Percentiles rank a stretch among this genome's conserved stretches.
phyloP scores from a whole-genome alignment of 176 grass and related monocot genomes.

The Lolium perenne region DNA sequence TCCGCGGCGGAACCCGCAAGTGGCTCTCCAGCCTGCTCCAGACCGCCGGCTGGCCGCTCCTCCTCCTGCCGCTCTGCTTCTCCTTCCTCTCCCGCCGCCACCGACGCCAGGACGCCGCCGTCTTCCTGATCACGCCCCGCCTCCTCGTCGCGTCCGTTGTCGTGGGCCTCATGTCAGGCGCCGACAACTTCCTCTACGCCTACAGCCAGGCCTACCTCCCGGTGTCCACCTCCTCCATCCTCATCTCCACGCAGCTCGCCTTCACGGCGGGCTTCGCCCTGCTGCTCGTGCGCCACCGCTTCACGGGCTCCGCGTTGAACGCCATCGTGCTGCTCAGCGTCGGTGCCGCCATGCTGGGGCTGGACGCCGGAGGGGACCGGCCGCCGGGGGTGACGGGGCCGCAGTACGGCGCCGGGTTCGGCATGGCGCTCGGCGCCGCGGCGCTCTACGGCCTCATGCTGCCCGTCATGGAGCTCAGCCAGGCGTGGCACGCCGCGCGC shows the following conservation, averaged over 20 bases:
- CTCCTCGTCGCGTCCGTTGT: conserved; percentile 51
- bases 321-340: conserved; percentile 76
- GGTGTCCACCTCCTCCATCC: conserved; percentile 80
- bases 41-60: conserved; percentile 70
- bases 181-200: conserved; percentile 77
- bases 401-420: conserved; percentile 73
- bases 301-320: conserved; percentile 73
- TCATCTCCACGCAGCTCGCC: conserved; percentile 80
- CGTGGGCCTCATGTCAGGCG: conserved; percentile 65
- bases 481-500: conserved; percentile 58
- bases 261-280: conserved; percentile 79
- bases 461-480: conserved; percentile 71
- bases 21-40: conserved; percentile 79
- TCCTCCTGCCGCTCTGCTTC: conserved; percentile 58
- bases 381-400: conserved; percentile 53
- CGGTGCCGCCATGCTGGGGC: conserved; percentile 67
- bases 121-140: conserved; percentile 57
- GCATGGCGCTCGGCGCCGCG: conserved; percentile 70
- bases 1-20: conserved; percentile 65
- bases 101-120: not conserved
- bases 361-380: conserved; percentile 57
- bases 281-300: conserved; percentile 72
- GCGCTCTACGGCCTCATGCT: conserved; percentile 66
- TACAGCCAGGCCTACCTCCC: conserved; percentile 77
- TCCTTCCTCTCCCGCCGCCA: conserved; percentile 50